These are phyloP conservation scores for Neonectria magnoliae DNA, from an alignment of 2,329 filamentous ascomycete genomes.

Conservation along the genomic window DNA sequence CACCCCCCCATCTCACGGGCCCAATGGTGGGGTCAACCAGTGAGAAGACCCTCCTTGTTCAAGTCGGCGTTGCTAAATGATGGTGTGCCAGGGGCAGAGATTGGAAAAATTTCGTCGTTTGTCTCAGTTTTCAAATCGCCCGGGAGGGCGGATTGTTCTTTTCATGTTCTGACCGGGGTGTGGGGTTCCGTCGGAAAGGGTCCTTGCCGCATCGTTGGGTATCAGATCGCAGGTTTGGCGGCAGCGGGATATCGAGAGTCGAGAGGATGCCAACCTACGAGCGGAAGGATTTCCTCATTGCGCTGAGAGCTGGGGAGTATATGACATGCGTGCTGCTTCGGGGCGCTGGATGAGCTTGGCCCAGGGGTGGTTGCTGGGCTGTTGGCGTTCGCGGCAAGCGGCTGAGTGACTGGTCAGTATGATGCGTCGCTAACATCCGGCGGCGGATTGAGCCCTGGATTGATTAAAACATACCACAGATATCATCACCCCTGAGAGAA, in stretches of 20 bases:
- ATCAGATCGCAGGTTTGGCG: constrained; percentile 23
- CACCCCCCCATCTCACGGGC: constrained; percentile 18
- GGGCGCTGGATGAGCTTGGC: constrained; percentile 51
- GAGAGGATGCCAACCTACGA: constrained; percentile 24
- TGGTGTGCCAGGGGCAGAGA: not conserved
- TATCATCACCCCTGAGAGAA: constrained; percentile 53
- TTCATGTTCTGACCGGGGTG: not conserved
- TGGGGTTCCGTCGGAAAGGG: constrained; percentile 4
- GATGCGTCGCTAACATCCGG: constrained; percentile 20
- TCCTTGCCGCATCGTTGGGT: constrained; percentile 18
- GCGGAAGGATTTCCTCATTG: constrained; percentile 33
- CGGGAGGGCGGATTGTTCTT: constrained; percentile 19
- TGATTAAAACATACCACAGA: constrained; percentile 52
- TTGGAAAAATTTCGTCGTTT: not conserved
- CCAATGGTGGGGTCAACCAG: constrained; percentile 29
- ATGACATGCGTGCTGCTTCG: constrained; percentile 43
- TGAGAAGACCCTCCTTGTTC: constrained; percentile 21
- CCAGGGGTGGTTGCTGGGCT: constrained; percentile 52
- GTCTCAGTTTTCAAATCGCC: constrained; percentile 26
- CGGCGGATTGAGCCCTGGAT: constrained; percentile 27
- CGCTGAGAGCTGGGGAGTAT: constrained; percentile 43
- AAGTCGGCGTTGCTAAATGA: constrained; percentile 16
- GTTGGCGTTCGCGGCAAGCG: constrained; percentile 52
- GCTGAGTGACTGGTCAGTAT: constrained; percentile 44
- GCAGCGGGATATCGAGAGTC: constrained; percentile 7